phyloP scores from a whole-genome alignment of 352 stramenopile genomes.

The Pseudoperonospora humuli region DNA sequence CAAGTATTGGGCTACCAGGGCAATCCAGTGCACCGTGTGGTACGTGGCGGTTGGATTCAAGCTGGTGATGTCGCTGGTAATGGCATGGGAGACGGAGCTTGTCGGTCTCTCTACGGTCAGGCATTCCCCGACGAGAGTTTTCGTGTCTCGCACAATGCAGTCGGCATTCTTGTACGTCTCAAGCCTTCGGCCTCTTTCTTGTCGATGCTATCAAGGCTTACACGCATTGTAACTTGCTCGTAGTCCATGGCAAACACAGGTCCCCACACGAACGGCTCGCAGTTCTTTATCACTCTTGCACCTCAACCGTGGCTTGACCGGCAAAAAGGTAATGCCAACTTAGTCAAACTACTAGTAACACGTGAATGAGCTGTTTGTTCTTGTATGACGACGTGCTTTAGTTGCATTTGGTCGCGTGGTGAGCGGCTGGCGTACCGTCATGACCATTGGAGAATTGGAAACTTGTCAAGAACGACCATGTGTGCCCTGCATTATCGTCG shows the following conservation, averaged over 20 bases:
- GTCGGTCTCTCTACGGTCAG: no score
- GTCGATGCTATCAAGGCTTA: no score
- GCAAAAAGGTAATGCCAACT: conserved; percentile 37
- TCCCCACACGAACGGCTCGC: conserved; percentile 94
- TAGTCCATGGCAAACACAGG: conserved; percentile 95
- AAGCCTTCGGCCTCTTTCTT: no score
- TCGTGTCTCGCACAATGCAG: conserved; percentile 53
- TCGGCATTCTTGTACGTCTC: conserved; percentile 49
- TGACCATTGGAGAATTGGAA: conserved; percentile 42
- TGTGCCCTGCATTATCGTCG: no score
- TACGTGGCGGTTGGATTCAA: conserved; percentile 67
- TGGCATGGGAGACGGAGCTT: no score
- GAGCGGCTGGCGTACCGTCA: conserved; percentile 8
- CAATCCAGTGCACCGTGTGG: conserved; percentile 55
- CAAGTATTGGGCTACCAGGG: conserved; percentile 42
- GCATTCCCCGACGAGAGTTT: no score
- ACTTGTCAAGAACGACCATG: conserved; percentile 44
- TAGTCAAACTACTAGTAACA: no score
- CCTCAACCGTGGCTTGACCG: conserved; percentile 60
- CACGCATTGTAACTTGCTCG: background rate
- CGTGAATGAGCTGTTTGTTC: no score
- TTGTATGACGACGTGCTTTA: no score
- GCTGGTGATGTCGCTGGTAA: conserved; percentile 45
- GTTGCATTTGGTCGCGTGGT: background rate
- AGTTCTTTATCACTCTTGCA: conserved; percentile 98